Conservation (phyloP, 2,329 filamentous ascomycete species). For the Exophiala lecanii-corni region DNA sequence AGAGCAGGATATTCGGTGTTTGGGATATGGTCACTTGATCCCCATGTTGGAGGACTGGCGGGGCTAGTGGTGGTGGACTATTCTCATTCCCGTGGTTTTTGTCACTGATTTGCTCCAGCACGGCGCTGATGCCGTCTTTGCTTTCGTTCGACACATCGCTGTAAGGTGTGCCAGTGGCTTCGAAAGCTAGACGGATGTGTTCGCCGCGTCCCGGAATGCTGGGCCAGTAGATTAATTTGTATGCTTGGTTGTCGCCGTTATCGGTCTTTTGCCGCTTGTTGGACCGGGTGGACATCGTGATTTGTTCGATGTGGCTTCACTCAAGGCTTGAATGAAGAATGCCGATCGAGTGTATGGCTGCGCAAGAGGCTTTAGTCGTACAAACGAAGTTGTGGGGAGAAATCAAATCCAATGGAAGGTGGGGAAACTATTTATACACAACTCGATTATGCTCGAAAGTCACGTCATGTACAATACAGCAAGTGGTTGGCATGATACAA, state of each 20-base stretch:
- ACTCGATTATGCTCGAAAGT: too few relatives aligned
- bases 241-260: slow-evolving; percentile 10
- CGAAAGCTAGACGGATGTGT: slow-evolving; percentile 66
- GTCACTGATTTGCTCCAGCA: slow-evolving; percentile 47
- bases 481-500: too few relatives aligned
- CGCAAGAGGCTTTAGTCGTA: too few relatives aligned
- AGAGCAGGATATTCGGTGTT: slow-evolving; percentile 68
- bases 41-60: slow-evolving; percentile 57
- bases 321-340: too few relatives aligned
- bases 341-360: too few relatives aligned
- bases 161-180: slow-evolving; percentile 63
- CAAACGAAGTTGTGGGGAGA: too few relatives aligned
- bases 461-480: too few relatives aligned
- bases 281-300: slow-evolving; percentile 12
- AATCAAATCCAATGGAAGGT: too few relatives aligned
- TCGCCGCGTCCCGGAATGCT: slow-evolving; percentile 69
- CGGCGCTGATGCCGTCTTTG: slow-evolving; percentile 47
- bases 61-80: slow-evolving; percentile 64
- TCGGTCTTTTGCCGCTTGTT: slow-evolving; percentile 25
- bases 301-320: too few relatives aligned
- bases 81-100: slow-evolving; percentile 38
- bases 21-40: slow-evolving; percentile 59
- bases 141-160: slow-evolving; percentile 52
- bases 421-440: too few relatives aligned
- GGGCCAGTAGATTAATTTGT: slow-evolving; percentile 39